Base-by-base conservation (phyloP, 306 rosid species). In the Prunus davidiana region DNA sequence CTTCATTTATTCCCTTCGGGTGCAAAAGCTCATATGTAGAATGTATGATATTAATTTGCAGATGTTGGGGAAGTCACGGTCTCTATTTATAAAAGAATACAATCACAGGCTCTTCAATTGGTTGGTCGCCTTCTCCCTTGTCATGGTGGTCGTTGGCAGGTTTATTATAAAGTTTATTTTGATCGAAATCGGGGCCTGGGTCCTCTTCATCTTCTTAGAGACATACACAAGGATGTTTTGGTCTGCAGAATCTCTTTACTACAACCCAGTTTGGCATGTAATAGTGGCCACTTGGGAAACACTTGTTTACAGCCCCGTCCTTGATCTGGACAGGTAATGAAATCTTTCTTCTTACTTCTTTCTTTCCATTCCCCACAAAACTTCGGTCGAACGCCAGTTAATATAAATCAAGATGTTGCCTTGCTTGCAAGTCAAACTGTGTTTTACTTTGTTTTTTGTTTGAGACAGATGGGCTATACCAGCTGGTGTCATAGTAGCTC, bases 381-480 rank as follows among this genome's bases (percentile, higher is more conserved):
- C 43, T 7, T 38, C 43, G 43, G 43, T 38, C 9, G 2, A 38
- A 38, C 8, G 15, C 18, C 22, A 47, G 16, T 47, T 47, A 47
- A 47, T 47, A 47, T 47, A 13, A 47, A 47, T 47, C 34, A 28
- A 46, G 60, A 22, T 58, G 72, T 52, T 45, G 10, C 50, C 51
- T 24, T 20, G 18, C 3, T 51, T 24, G 61, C 49, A 62, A 18
- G 45, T 65, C 14, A 12, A 30, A 24, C 28, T 76, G 20, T 69
- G 63, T 65, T 38, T 61, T 2, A 18, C 25, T 12, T 18, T 27
- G 7, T 72, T 65, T 74, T 51, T 65, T 58, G 47, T 52, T 73
- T n/a, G 76, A 66, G 62, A 81, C 98, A 96, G 98, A 92, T 96
- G 98, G 99, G 99, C 99, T 24, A 91, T 96, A 62, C 99, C 99